phyloP scores from a whole-genome alignment of 2,329 filamentous ascomycete genomes.

The Stachybotrys elegans region DNA sequence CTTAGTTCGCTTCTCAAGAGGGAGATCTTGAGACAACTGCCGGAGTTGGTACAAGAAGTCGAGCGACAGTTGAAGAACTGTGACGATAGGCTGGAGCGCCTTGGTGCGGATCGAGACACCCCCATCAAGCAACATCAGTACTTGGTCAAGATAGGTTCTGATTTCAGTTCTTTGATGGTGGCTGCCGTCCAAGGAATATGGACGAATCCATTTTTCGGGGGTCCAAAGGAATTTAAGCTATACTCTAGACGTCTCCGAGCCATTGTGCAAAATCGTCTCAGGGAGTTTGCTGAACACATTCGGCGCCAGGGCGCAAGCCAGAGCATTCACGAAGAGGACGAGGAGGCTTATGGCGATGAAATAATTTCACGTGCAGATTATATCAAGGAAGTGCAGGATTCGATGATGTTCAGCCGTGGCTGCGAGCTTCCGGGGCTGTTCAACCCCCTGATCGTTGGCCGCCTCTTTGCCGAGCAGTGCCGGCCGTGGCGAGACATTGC shows the following conservation, averaged over 20 bases:
- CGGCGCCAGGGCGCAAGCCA: slow-evolving; percentile 13
- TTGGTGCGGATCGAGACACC: slow-evolving; percentile 17
- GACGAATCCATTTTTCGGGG: slow-evolving; percentile 21
- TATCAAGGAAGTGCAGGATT: slow-evolving; percentile 31
- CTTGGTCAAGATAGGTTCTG: slow-evolving; percentile 15
- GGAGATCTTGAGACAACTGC: slow-evolving; percentile 25
- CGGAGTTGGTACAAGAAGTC: slow-evolving; percentile 22
- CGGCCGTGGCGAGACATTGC: slow-evolving; percentile 44
- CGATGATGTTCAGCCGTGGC: slow-evolving; percentile 37
- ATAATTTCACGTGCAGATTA: slow-evolving; percentile 21
- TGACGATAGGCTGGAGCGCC: slow-evolving; percentile 12
- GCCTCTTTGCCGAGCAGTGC: slow-evolving; percentile 54
- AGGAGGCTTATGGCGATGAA: slow-evolving; percentile 5
- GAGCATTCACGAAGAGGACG: slow-evolving; percentile 9
- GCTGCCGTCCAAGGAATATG: slow-evolving; percentile 23
- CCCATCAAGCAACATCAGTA: slow-evolving; percentile 18
- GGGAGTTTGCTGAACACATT: slow-evolving; percentile 17
- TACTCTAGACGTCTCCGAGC: slow-evolving; percentile 17
- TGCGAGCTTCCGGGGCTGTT: slow-evolving; percentile 53
- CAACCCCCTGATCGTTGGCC: slow-evolving; percentile 49
- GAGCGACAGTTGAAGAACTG: slow-evolving; percentile 18
- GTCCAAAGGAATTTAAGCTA: slow-evolving; percentile 9
- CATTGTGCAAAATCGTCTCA: slow-evolving; percentile 17
- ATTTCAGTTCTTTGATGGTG: slow-evolving; percentile 20
- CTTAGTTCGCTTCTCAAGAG: slow-evolving; percentile 21